Evolutionary conservation across 768 basidiomycete species (phyloP), one percentile per base, ranked within the genome.

Genomic region (Trametes cubensis): DNA sequence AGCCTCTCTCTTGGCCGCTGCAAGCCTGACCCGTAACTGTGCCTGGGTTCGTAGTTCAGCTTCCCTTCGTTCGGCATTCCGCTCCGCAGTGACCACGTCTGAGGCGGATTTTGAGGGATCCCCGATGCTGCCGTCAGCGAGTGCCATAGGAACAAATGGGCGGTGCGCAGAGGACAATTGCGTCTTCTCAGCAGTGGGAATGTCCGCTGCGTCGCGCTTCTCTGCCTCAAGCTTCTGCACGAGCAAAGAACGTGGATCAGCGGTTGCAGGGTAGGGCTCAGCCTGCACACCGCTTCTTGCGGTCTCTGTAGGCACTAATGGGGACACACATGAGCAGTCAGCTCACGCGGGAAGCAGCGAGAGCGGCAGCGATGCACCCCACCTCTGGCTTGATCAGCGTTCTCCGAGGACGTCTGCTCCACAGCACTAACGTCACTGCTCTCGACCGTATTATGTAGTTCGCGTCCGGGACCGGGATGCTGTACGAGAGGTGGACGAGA

Each of bases 41-140:
- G 82, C 80, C 66, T 80, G 80, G 53, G 71, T 72, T 54, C 83
- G 80, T 64, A 85, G 73, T 58, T 73, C 75, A 50, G 75, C 76
- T 66, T 86, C 84, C 75, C 72, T 65, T 21, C 58, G 58, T 30
- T 59, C 64, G 58, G 64, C 64, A 59, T 46, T 51, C 60, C 52
- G 54, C 55, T 44, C 59, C 51, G 47, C 57, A 46, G 65, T 38
- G 42, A 41, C 58, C 57, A 34, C 47, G 53, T 54, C 45, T 30
- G 41, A 45, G 25, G 55, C 48, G 53, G 58, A 49, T 34, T 50
- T 55, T 55, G 57, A 42, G 54, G 39, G 58, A 21, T 40, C 54
- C 57, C 20, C 52, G 25, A 26, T 49, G 15, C 50, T 56, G 62
- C 48, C 55, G 42, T 23, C 55, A 26, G 45, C 23, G 25, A 42